Percentiles rank a stretch among this genome's conserved stretches.
These are phyloP conservation scores for Penicillium macrosclerotiorum DNA, from an alignment of 495 filamentous ascomycete species.

Conservation along the genomic window DNA sequence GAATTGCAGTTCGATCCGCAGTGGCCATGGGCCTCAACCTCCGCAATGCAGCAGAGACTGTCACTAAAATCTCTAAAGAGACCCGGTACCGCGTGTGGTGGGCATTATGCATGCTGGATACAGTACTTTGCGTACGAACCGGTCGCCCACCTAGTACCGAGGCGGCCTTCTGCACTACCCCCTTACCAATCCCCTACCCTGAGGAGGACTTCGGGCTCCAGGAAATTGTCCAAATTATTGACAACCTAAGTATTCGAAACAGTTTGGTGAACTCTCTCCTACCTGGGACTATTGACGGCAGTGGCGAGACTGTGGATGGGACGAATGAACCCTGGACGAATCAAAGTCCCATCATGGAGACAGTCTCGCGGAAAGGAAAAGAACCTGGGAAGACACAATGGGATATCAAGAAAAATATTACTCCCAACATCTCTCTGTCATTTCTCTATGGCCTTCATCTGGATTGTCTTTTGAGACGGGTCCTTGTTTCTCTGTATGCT, in stretches of 20 bases:
- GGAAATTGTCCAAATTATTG: conserved; percentile 28
- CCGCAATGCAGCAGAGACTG: conserved; percentile 52
- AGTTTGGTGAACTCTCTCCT: conserved; percentile 14
- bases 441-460: conserved; percentile 24
- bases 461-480: conserved; percentile 15
- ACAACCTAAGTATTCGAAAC: conserved; percentile 23
- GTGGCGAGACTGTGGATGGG: not conserved
- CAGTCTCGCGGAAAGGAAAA: not conserved
- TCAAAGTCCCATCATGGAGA: no score
- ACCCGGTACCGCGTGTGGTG: conserved; percentile 43
- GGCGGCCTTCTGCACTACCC: conserved; percentile 53
- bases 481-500: conserved; percentile 19
- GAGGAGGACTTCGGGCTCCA: conserved; percentile 46
- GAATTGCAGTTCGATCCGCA: conserved; percentile 57
- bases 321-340: no score
- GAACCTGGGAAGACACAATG: not conserved
- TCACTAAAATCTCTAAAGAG: conserved; percentile 48
- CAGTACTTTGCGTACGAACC: conserved; percentile 56
- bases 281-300: not conserved
- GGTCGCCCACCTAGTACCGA: conserved; percentile 57
- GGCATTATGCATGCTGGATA: conserved; percentile 59
- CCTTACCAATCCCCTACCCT: conserved; percentile 48
- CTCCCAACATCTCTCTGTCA: conserved; percentile 21
- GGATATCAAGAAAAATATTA: not conserved
- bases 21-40: conserved; percentile 60